These are phyloP conservation scores for Elaeagnus macrophylla DNA, from an alignment of 306 rosid species.

Conservation along the genomic window DNA sequence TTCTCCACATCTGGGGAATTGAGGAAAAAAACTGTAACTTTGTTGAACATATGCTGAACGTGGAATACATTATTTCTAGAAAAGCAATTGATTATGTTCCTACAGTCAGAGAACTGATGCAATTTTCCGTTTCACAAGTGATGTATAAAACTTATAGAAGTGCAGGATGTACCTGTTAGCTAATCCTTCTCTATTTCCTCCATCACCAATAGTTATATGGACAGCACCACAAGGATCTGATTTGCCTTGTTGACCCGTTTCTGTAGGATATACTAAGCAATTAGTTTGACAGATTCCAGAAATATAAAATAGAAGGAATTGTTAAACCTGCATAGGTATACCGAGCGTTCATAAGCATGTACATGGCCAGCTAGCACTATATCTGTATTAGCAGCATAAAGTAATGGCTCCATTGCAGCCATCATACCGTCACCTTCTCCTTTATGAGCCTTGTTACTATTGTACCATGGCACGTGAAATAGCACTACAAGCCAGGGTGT, in stretches of 20 bases:
- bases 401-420: slow-evolving; percentile 72
- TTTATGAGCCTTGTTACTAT: slow-evolving; percentile 77
- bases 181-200: slow-evolving; percentile 89
- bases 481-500: slow-evolving; percentile 80
- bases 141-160: neutral
- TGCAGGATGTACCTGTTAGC: slow-evolving; percentile 44
- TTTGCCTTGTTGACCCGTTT: slow-evolving; percentile 58
- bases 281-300: slow-evolving; percentile 5
- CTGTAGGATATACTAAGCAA: slow-evolving; percentile 25
- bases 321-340: slow-evolving; percentile 13
- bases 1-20: too few species aligned
- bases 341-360: slow-evolving; percentile 92
- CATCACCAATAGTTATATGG: slow-evolving; percentile 87
- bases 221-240: slow-evolving; percentile 72
- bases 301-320: neutral
- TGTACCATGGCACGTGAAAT: slow-evolving; percentile 93
- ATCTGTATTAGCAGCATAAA: slow-evolving; percentile 70
- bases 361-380: slow-evolving; percentile 75
- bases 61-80: too few species aligned
- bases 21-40: too few species aligned
- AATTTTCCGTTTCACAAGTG: neutral
- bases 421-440: slow-evolving; percentile 79
- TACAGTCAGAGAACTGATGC: too few species aligned
- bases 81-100: too few species aligned
- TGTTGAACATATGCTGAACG: too few species aligned